Evolutionary conservation across 495 filamentous ascomycete genomes (phyloP).

Genomic region (Aspergillus cavernicola): DNA sequence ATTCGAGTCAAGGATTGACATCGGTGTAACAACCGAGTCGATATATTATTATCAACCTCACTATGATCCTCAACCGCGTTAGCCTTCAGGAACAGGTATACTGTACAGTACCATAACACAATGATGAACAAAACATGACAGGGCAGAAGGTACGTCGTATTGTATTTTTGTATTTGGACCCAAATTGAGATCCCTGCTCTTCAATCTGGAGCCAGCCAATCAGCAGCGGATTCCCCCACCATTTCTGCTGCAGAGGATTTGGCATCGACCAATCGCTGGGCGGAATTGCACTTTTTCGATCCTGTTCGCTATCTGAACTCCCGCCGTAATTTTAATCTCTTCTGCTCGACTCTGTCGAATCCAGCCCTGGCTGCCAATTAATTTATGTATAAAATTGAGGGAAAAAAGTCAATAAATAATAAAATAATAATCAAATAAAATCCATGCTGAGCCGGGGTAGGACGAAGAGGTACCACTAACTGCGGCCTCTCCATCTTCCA

Average conservation of each 20-base stretch:
- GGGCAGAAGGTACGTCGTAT: not conserved
- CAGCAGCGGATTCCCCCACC: conserved; percentile 12
- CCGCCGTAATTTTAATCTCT: conserved; percentile 8
- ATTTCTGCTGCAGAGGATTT: conserved; percentile 14
- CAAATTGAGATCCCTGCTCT: conserved; percentile 19
- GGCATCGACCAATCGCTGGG: conserved; percentile 11
- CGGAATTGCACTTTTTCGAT: conserved; percentile 3
- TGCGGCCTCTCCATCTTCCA: not conserved
- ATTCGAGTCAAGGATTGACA: not conserved
- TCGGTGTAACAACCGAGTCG: not conserved
- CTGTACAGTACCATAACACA: conserved; percentile 21
- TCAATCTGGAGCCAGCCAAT: conserved; percentile 20
- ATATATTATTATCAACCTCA: not conserved
- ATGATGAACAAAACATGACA: conserved; percentile 15
- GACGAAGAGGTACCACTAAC: conserved; percentile 7
- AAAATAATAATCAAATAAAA: not conserved
- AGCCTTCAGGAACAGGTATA: conserved; percentile 13
- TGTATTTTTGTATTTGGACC: conserved; percentile 15
- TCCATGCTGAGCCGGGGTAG: too few species aligned
- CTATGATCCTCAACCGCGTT: conserved; percentile 17
- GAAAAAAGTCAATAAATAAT: not conserved
- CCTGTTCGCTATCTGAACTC: conserved; percentile 12
- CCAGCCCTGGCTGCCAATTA: conserved; percentile 10
- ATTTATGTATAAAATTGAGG: not conserved
- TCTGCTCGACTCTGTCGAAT: conserved; percentile 5